Evolutionary conservation across 192 early-diverging fungal species (phyloP).

Genomic region (Podila epigama): DNA sequence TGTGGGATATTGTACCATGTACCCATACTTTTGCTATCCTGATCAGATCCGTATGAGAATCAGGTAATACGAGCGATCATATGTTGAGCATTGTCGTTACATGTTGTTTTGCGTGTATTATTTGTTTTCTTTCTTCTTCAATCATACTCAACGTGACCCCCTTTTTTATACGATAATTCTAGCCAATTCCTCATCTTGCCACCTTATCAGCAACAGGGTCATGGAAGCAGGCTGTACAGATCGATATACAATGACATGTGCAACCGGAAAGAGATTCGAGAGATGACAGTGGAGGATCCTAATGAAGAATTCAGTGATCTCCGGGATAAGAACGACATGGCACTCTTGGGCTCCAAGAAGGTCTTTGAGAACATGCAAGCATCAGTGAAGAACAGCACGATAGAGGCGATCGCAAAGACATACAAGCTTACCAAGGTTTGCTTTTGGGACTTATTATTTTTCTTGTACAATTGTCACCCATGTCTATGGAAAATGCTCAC

Average conservation of each 20-base stretch:
- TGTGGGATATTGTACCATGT: slow-evolving; percentile 86
- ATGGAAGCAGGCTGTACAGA: slow-evolving; percentile 79
- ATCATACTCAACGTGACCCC: not conserved
- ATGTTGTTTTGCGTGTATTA: not conserved
- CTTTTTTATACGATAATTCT: slow-evolving; percentile 1
- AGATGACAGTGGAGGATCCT: slow-evolving; percentile 90
- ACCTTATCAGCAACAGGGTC: slow-evolving; percentile 83
- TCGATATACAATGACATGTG: slow-evolving; percentile 64
- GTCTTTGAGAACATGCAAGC: slow-evolving; percentile 67
- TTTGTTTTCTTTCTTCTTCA: not conserved
- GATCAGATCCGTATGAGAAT: slow-evolving; percentile 84
- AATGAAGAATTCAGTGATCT: slow-evolving; percentile 88
- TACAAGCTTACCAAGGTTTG: slow-evolving; percentile 83
- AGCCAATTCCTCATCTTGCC: slow-evolving; percentile 96
- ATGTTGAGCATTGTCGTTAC: too few species aligned
- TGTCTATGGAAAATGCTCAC: not conserved
- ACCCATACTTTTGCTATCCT: slow-evolving; percentile 87
- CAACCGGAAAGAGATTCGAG: slow-evolving; percentile 53
- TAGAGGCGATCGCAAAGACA: slow-evolving; percentile 58
- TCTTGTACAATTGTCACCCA: not conserved
- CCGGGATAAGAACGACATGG: slow-evolving; percentile 86
- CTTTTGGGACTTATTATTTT: not conserved
- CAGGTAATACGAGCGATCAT: slow-evolving; percentile 57
- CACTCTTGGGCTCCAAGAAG: slow-evolving; percentile 59
- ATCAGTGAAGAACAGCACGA: slow-evolving; percentile 60